Base-by-base conservation (phyloP, 163 green algal species). In the Chlorella variabilis region DNA sequence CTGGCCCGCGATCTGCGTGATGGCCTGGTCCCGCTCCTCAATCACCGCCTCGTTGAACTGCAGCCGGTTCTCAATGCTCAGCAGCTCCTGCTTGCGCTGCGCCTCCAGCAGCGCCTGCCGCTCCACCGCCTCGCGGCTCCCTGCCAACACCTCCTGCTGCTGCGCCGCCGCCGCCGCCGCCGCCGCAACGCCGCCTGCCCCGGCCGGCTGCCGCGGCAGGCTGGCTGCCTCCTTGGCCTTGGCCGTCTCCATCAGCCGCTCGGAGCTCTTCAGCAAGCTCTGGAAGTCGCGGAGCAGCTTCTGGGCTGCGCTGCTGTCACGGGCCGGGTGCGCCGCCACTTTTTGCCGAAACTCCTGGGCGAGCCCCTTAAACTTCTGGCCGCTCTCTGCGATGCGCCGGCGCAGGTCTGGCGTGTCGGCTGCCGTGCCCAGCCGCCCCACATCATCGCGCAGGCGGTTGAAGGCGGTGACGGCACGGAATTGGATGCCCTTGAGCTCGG, bases 11-110 rank as follows among this genome's bases (percentile, higher is more conserved):
- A 98, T 98, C 74, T 98, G 92, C 13, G 75, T 78, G 29, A 98
- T 98, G 39, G 94, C 96, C 34, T 90, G 70, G 67, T 99, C 96
- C n/a, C 96, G 87, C 86, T 99, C 96, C 77, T 96, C 92, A 73
- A 99, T 98, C 17, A 99, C 71, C 6, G 92, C 93, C 83, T 98
- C 93, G 80, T 99, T 97, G 84, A 95, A 97, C n/a, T 87, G 70
- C 27, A 99, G 89, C 39, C 90, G 78, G 31, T 87, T 88, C 27
- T 97, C 93, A 71, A 97, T 82, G 21, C 83, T 38, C 9, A 87
- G 66, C 15, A 88, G 65, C 65, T 91, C 76, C 84, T 94, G 70
- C 42, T 76, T 81, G 59, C 71, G 71, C 65, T 56, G 62, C 62
- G 65, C 71, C 81, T 93, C 86, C 75, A 94, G 76, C 66, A 93